Conservation (phyloP, 495 filamentous ascomycete species). For the Podospora fimiseda region DNA sequence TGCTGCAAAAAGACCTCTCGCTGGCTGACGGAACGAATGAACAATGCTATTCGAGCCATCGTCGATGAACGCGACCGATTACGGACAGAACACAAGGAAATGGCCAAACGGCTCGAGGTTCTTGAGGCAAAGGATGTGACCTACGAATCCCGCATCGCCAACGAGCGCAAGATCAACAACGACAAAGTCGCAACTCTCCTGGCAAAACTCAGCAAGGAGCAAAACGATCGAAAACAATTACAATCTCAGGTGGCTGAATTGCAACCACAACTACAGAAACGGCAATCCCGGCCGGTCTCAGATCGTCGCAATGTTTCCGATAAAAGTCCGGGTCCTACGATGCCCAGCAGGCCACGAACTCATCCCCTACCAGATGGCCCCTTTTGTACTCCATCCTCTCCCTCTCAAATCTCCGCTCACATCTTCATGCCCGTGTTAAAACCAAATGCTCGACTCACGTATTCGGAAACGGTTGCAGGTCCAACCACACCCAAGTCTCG, state of each 20-base stretch:
- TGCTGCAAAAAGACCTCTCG: slow-evolving; percentile 34
- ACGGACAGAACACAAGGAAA: slow-evolving; percentile 15
- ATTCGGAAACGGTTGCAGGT: slow-evolving; percentile 9
- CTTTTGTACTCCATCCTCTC: not conserved
- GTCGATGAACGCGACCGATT: slow-evolving; percentile 25
- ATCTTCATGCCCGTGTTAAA: not conserved
- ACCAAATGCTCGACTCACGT: not conserved
- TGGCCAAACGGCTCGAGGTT: slow-evolving; percentile 22
- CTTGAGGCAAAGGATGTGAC: slow-evolving; percentile 31
- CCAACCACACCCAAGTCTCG: slow-evolving; percentile 1
- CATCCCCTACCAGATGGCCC: slow-evolving; percentile 5
- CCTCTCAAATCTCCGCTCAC: not conserved
- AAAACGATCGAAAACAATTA: slow-evolving; percentile 13
- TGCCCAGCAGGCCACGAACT: slow-evolving; percentile 12
- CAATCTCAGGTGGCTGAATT: slow-evolving; percentile 16
- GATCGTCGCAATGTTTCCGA: not conserved
- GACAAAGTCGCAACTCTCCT: slow-evolving; percentile 21
- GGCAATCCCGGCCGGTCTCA: slow-evolving; percentile 6
- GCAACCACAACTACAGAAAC: slow-evolving; percentile 6
- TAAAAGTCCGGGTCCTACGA: slow-evolving; percentile 7
- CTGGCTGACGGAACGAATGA: slow-evolving; percentile 27
- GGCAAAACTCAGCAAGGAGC: slow-evolving; percentile 25
- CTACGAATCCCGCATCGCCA: slow-evolving; percentile 25
- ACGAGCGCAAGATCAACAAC: slow-evolving; percentile 18
- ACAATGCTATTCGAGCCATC: slow-evolving; percentile 15